Evolutionary conservation across 768 basidiomycete species (phyloP), one percentile per base, ranked within the genome.

Genomic region (Kwoniella newhampshirensis): DNA sequence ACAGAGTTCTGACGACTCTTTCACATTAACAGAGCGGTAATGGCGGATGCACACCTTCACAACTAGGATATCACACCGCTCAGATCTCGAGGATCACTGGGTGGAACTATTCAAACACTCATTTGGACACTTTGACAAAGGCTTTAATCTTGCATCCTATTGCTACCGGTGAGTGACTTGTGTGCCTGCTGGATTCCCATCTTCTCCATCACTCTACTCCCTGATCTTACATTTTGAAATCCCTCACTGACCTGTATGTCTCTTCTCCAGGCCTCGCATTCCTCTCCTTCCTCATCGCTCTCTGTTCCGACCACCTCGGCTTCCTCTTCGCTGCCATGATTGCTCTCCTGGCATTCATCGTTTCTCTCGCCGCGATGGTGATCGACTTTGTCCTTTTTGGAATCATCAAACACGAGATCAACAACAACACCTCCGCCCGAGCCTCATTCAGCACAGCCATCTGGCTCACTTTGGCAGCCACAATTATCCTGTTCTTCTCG

Each of bases 391-490:
- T 66, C n/a, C 36, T 73, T 35, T 71, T 73, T 52, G 58, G 54
- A 27, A 59, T 70, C 42, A 50, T 70, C 57, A 39, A 55, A 4
- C 51, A 68, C 47, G 48, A 60, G 13, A 58, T 73, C 54, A 40
- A 60, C 56, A 51, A 48, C 39, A 55, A 54, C 44, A 54, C 56
- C 23, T 26, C 26, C 35, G 37, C 50, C 18, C 40, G 43, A 25
- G 62, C 67, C 12, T 36, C 17, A 4, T 73, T 58, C 51, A 43
- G 40, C 18, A 68, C 82, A 57, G 91, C 88, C 20, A 83, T 93
- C 40, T 97, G 93, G 93, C 79, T 97, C 43, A 91, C 89, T 2
- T 83, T 97, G 30, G 87, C 84, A 1, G 89, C 90, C 0, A 91
- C 87, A 83, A 23, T 93, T 17, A 79, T 92, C 18, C 80, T 97